These are phyloP conservation scores for Euphorbia schlechtendalii DNA, from an alignment of 441 rosid genomes.

Conservation along the genomic window DNA sequence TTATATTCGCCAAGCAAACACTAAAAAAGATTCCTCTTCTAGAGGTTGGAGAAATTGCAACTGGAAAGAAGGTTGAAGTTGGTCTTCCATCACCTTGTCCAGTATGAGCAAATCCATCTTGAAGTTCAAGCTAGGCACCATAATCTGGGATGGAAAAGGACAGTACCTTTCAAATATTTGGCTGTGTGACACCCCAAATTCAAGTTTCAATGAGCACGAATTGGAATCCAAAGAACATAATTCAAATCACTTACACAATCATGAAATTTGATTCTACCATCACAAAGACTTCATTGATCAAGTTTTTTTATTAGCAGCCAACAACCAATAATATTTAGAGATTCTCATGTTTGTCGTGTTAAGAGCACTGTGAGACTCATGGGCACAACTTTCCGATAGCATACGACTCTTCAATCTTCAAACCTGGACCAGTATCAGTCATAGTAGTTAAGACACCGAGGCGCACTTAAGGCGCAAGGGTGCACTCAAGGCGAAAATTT, in stretches of 20 bases:
- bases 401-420: conserved; percentile 68
- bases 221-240: conserved; percentile 87
- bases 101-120: conserved; percentile 80
- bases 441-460: too few relatives aligned
- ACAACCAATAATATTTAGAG: conserved; percentile 23
- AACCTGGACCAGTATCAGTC: conserved; percentile 95
- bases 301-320: conserved; percentile 37
- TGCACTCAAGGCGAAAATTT: too few relatives aligned
- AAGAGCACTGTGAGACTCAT: conserved; percentile 26
- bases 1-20: conserved; percentile 51
- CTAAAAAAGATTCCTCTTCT: conserved; percentile 77
- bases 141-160: conserved; percentile 4
- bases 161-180: conserved; percentile 85
- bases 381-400: conserved; percentile 59
- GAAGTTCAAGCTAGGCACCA: conserved; percentile 96
- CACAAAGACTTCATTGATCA: conserved; percentile 50
- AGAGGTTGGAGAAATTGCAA: conserved; percentile 69
- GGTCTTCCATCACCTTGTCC: conserved; percentile 81
- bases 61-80: conserved; percentile 70
- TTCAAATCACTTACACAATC: conserved; percentile 79
- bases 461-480: too few relatives aligned
- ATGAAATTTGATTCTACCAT: conserved; percentile 71
- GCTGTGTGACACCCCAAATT: conserved; percentile 84
- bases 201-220: conserved; percentile 81
- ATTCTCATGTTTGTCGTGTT: conserved; percentile 23